Evolutionary conservation across 225 moss, liverwort and hornwort species (phyloP).

Genomic region (Marchantia polymorpha): DNA sequence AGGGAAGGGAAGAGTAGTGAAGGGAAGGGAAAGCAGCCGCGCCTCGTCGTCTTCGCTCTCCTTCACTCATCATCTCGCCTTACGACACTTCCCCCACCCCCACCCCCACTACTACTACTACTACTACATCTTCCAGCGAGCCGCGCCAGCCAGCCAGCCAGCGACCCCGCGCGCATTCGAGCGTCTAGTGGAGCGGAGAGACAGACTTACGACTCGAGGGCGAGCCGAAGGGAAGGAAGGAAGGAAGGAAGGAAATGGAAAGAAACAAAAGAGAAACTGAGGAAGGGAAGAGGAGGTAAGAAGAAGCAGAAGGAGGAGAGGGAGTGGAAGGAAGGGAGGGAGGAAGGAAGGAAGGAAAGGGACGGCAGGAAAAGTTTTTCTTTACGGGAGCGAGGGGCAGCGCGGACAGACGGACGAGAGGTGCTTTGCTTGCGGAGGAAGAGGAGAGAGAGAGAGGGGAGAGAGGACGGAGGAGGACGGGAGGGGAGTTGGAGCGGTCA

Average conservation of each 20-base stretch:
- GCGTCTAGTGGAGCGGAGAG: background rate
- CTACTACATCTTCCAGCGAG: background rate
- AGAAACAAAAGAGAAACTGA: background rate
- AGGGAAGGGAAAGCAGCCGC: background rate
- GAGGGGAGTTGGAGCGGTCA: background rate
- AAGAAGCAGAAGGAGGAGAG: background rate
- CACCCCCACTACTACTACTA: background rate
- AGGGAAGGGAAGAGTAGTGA: background rate
- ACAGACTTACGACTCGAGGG: background rate
- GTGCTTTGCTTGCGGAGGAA: background rate
- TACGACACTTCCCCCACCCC: background rate
- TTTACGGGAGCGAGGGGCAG: background rate
- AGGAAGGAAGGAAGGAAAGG: background rate
- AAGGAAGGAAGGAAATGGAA: background rate
- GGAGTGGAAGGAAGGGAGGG: background rate
- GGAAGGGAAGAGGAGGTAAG: background rate
- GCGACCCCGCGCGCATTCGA: background rate
- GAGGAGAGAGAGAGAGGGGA: background rate
- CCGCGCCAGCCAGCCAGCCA: background rate
- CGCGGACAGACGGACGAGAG: background rate
- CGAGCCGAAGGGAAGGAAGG: background rate
- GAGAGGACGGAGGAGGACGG: background rate
- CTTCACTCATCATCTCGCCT: constrained; percentile 2
- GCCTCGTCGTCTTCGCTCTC: constrained; percentile 4
- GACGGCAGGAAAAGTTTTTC: background rate